Conservation (phyloP, 805 yeast genomes). For the Lipomyces mesembrius region DNA sequence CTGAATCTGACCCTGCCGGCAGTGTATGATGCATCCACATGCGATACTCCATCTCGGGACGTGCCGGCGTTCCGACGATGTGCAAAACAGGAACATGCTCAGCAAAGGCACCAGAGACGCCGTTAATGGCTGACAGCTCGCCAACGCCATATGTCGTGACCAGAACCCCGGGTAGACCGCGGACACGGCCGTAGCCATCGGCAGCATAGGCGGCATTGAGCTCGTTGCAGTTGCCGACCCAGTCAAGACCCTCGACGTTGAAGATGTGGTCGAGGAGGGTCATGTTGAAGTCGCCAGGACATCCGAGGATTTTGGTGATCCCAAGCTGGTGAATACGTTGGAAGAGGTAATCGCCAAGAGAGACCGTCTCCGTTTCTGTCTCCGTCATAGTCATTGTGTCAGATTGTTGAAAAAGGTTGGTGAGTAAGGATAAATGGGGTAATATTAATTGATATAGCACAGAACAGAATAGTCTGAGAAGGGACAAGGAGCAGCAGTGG, state of each 20-base stretch:
- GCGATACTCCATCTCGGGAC: conserved; percentile 47
- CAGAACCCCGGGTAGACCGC: conserved; percentile 66
- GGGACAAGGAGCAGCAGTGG: neutral
- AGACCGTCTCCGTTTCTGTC: conserved; percentile 34
- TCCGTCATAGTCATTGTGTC: neutral
- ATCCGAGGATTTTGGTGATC: conserved; percentile 53
- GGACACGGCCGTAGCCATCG: conserved; percentile 80
- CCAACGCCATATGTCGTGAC: conserved; percentile 88
- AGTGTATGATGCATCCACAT: conserved; percentile 49
- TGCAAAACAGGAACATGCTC: conserved; percentile 81
- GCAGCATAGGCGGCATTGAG: conserved; percentile 88
- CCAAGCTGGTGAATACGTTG: conserved; percentile 35
- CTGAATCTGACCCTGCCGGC: conserved; percentile 43
- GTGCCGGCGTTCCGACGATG: conserved; percentile 76
- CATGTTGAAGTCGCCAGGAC: conserved; percentile 54
- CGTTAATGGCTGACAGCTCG: conserved; percentile 75
- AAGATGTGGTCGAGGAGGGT: conserved; percentile 49
- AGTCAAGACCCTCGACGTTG: conserved; percentile 53
- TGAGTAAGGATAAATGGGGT: neutral
- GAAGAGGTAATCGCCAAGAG: conserved; percentile 37
- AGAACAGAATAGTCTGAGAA: neutral
- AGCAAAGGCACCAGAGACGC: conserved; percentile 79
- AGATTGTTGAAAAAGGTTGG: neutral
- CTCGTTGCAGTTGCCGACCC: conserved; percentile 89
- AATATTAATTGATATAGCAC: neutral